Evolutionary conservation across 345 rosid species (phyloP).

Genomic region (Melastoma malabathricum): DNA sequence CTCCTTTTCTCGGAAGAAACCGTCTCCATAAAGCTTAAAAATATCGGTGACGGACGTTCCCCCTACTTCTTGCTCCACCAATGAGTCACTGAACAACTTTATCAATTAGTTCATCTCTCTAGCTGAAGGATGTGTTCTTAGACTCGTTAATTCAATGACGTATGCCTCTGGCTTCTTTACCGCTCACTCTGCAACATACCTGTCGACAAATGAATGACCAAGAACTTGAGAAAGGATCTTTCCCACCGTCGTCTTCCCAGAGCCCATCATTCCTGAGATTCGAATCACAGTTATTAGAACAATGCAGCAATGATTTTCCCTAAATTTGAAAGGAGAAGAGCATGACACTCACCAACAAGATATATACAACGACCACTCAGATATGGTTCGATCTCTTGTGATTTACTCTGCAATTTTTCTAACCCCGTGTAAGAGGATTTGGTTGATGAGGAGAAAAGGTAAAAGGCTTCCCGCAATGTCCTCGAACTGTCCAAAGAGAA

Average conservation of each 20-base stretch:
- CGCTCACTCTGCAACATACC: conserved; percentile 28
- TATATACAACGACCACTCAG: conserved; percentile 67
- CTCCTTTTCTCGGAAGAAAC: conserved; percentile 84
- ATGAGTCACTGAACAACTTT: conserved; percentile 38
- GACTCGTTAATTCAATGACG: background rate
- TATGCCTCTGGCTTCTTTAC: background rate
- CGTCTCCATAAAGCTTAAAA: conserved; percentile 68
- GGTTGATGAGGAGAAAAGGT: background rate
- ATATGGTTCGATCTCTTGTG: conserved; percentile 58
- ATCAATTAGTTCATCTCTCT: too few species aligned
- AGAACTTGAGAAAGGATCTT: conserved; percentile 64
- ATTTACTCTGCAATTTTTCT: conserved; percentile 51
- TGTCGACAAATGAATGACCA: conserved; percentile 59
- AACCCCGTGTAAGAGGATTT: conserved; percentile 17
- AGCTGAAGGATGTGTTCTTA: background rate
- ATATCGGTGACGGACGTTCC: conserved; percentile 79
- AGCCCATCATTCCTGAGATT: conserved; percentile 89
- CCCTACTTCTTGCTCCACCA: conserved; percentile 49
- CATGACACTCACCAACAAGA: conserved; percentile 76
- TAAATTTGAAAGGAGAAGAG: conserved; percentile 4
- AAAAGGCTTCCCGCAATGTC: background rate
- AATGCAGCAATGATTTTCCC: background rate
- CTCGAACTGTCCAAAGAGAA: background rate
- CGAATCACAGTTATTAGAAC: conserved; percentile 1
- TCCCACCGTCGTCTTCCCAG: conserved; percentile 93